phyloP scores from a whole-genome alignment of 1,139 yeast genomes.

The Chernovozyma aurita region DNA sequence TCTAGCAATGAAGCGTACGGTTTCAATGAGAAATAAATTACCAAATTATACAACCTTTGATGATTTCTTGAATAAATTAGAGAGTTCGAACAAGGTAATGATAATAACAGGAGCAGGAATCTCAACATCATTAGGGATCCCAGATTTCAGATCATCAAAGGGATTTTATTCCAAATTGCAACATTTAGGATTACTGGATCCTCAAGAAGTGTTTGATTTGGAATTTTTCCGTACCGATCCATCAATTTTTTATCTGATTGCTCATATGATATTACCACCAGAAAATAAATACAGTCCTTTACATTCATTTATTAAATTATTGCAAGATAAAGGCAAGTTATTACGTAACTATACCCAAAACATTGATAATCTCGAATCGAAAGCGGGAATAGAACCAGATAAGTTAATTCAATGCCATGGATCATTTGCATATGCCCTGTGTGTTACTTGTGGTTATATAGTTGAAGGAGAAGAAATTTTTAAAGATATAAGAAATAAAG shows the following conservation, averaged over 20 bases:
- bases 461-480: constrained; percentile 68
- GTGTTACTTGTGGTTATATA: constrained; percentile 70
- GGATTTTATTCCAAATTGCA: constrained; percentile 79
- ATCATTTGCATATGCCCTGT: constrained; percentile 87
- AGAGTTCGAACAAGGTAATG: constrained; percentile 56
- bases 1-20: constrained; percentile 58
- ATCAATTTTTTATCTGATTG: constrained; percentile 76
- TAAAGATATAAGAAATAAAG: constrained; percentile 53
- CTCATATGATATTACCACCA: constrained; percentile 84
- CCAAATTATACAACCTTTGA: constrained; percentile 53
- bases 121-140: constrained; percentile 87
- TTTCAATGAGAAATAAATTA: constrained; percentile 49
- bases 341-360: constrained; percentile 91
- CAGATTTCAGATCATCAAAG: constrained; percentile 87
- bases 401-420: constrained; percentile 93
- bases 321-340: constrained; percentile 75
- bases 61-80: constrained; percentile 53
- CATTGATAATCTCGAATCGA: constrained; percentile 84
- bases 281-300: constrained; percentile 73
- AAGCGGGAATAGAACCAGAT: constrained; percentile 70
- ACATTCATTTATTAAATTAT: constrained; percentile 72
- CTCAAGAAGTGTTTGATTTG: constrained; percentile 90
- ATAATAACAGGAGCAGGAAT: constrained; percentile 96
- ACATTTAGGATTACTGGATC: constrained; percentile 75
- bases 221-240: constrained; percentile 76